Evolutionary conservation across 2,329 filamentous ascomycete genomes (phyloP), one percentile per base, ranked within the genome.

Genomic region (Penicillium sp.): DNA sequence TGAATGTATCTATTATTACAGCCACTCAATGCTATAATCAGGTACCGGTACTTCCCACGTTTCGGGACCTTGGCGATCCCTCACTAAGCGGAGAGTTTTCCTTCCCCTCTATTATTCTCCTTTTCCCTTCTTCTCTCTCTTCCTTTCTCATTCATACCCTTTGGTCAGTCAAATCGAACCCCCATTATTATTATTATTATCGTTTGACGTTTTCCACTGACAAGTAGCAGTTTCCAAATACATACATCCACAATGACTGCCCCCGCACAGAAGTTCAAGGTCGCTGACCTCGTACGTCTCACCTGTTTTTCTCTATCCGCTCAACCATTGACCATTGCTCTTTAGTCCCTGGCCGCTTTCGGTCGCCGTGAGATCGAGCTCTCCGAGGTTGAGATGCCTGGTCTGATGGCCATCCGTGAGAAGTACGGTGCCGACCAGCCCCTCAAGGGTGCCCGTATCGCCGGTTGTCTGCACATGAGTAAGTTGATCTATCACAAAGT

Each of bases 341-440:
- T 26, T 43, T 61, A 80, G 78, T 90, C 89, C 76, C 88, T 97
- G 76, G 93, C 94, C 75, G 94, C 94, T 79, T 97, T 99, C 75
- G 94, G 94, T 79, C 92, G 94, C 81, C 92, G 93, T 80, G 94
- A 99, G 87, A 97, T 99, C 73, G 92, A 97, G 81, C 86, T 97
- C 74, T 92, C 94, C 71, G 93, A 97, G 79, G 83, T 90, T 75
- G 88, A 91, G 84, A 97, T 97, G 92, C 92, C 93, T 64, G 93
- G 94, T 86, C 87, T 99, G 68, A 96, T 99, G 89, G 85, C 90
- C 72, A 97, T 92, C 73, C 89, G 94, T 74, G 76, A 79, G 73
- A 96, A 96, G 84, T 99, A 97, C 78, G 90, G 89, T 68, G 77
- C 78, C 59, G 93, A 96, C 80, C 93, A 97, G 85, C 94, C 94